Evolutionary conservation across 352 stramenopile genomes (phyloP).

Genomic region (Pilasporangium apinafurcum): DNA sequence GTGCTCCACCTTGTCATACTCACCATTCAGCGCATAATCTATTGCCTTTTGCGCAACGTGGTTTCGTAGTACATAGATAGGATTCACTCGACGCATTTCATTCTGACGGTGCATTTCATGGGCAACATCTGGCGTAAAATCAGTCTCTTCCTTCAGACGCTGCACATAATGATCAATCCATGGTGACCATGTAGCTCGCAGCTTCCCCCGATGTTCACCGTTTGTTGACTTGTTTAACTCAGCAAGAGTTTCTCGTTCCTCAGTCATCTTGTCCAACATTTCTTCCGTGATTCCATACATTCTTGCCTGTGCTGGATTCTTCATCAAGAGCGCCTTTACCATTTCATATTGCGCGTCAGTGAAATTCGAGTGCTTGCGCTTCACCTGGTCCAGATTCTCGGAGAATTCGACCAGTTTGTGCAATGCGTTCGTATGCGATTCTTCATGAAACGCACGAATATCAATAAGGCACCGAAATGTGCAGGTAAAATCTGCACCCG

Average conservation of each 20-base stretch:
- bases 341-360: conserved; percentile 72
- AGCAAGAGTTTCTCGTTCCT: conserved; percentile 32
- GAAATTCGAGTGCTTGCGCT: conserved; percentile 50
- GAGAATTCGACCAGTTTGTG: conserved; percentile 51
- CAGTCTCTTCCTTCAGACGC: conserved; percentile 34
- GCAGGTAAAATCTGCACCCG: conserved; percentile 72
- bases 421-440: conserved; percentile 20
- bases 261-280: conserved; percentile 44
- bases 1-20: conserved; percentile 57
- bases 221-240: conserved; percentile 38
- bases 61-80: conserved; percentile 84
- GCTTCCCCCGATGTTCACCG: conserved; percentile 30
- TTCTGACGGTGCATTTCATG: conserved; percentile 25
- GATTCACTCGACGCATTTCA: conserved; percentile 67
- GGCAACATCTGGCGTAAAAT: conserved; percentile 20
- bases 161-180: conserved; percentile 55
- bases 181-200: conserved; percentile 37
- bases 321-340: conserved; percentile 49
- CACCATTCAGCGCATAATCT: conserved; percentile 58
- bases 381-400: conserved; percentile 63
- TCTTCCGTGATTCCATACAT: conserved; percentile 74
- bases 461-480: conserved; percentile 55
- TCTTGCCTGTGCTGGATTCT: conserved; percentile 50
- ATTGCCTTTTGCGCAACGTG: conserved; percentile 88
- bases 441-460: conserved; percentile 30